Evolutionary conservation across 352 stramenopile species (phyloP).

Genomic region (Pythium brachiatum): DNA sequence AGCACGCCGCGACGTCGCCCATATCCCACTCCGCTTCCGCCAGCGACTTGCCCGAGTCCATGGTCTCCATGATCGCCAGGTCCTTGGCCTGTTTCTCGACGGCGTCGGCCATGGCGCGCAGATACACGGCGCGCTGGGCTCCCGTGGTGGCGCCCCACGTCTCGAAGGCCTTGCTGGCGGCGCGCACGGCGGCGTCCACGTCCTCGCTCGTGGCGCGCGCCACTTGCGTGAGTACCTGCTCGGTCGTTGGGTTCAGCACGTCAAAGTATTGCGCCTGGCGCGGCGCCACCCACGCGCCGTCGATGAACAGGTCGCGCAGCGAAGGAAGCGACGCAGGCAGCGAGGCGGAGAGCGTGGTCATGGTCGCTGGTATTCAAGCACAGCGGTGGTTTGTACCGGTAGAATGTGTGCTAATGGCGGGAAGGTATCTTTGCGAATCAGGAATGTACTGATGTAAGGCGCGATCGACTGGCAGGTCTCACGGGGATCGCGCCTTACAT

Average conservation of each 20-base stretch:
- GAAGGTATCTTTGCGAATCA: too few relatives aligned
- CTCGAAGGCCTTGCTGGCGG: constrained; percentile 42
- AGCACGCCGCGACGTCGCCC: constrained; percentile 61
- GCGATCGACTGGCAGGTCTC: too few relatives aligned
- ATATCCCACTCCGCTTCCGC: constrained; percentile 67
- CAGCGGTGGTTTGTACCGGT: too few relatives aligned
- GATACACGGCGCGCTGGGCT: constrained; percentile 42
- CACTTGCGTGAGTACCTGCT: constrained; percentile 52
- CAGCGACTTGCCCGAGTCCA: constrained; percentile 66
- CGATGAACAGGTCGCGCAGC: constrained; percentile 63
- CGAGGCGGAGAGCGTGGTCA: constrained; percentile 5
- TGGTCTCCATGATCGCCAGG: constrained; percentile 56
- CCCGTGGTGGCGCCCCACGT: constrained; percentile 48
- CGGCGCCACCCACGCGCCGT: constrained; percentile 52
- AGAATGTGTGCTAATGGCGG: too few relatives aligned
- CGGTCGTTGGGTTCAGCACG: constrained; percentile 53
- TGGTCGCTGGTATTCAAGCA: too few relatives aligned
- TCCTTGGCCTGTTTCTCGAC: constrained; percentile 36
- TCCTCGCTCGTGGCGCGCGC: constrained; percentile 42
- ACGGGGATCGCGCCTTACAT: too few relatives aligned
- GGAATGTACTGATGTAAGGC: too few relatives aligned
- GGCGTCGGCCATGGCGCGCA: constrained; percentile 46
- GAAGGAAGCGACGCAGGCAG: constrained; percentile 28
- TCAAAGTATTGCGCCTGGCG: constrained; percentile 44
- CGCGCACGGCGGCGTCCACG: constrained; percentile 47